A percentile compares a stretch with the other conserved stretches of the same genome.
phyloP scores from a whole-genome alignment of 805 yeast species.

The Starmerella bombi region DNA sequence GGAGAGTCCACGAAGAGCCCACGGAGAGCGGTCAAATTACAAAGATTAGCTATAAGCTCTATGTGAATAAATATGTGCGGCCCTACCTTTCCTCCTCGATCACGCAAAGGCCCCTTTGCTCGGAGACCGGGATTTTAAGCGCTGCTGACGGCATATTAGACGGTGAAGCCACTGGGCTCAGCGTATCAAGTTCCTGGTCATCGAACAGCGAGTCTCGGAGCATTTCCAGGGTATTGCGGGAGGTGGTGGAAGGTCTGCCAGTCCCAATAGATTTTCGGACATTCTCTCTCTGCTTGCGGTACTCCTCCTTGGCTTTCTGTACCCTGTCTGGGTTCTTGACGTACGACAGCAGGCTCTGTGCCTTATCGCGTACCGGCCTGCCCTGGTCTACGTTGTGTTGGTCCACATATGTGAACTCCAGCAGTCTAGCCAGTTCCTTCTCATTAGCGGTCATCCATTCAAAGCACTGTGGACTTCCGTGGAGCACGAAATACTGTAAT shows the following conservation, averaged over 20 bases:
- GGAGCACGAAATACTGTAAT: conserved; percentile 19
- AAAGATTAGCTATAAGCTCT: too few relatives aligned
- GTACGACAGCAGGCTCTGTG: conserved; percentile 21
- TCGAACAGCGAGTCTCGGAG: conserved; percentile 18
- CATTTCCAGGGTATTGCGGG: conserved; percentile 21
- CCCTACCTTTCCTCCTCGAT: conserved; percentile 11
- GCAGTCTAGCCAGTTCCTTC: conserved; percentile 10
- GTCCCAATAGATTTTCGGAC: conserved; percentile 23
- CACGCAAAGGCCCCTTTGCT: conserved; percentile 3
- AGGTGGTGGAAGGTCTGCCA: conserved; percentile 17
- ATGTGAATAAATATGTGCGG: background rate
- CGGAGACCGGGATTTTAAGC: background rate
- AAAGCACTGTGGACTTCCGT: conserved; percentile 18
- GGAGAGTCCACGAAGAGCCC: too few relatives aligned
- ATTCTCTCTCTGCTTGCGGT: conserved; percentile 22
- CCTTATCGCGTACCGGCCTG: conserved; percentile 25
- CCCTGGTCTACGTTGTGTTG: conserved; percentile 26
- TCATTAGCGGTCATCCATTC: conserved; percentile 16
- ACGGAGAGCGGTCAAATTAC: too few relatives aligned
- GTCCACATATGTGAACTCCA: conserved; percentile 13
- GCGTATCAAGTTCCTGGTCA: conserved; percentile 11
- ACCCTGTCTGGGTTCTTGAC: conserved; percentile 22
- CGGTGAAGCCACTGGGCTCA: background rate
- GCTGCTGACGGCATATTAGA: too few relatives aligned
- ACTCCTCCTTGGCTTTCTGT: conserved; percentile 22